phyloP scores from a whole-genome alignment of 176 grass and related monocot genomes.

The Olyra latifolia region DNA sequence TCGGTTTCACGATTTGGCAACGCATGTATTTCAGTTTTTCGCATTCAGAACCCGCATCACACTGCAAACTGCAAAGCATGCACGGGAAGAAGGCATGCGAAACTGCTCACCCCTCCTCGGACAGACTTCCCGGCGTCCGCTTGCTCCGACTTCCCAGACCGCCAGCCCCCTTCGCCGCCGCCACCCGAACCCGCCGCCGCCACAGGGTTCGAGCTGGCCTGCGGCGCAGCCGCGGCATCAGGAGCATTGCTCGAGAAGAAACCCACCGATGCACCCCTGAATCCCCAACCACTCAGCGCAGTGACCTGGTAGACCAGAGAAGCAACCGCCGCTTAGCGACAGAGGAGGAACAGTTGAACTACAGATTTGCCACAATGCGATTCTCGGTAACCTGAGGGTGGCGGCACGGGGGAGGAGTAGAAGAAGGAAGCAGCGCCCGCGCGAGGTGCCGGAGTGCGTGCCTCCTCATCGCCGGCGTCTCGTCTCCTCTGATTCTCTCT shows the following conservation, averaged over 20 bases:
- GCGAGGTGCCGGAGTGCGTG: not conserved
- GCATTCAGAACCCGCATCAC: not conserved
- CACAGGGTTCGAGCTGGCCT: not conserved
- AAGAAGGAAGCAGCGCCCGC: not conserved
- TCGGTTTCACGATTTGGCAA: not conserved
- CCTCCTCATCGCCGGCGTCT: conserved; percentile 4
- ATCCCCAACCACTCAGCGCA: conserved; percentile 12
- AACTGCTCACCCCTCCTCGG: conserved; percentile 60
- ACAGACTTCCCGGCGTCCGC: conserved; percentile 42
- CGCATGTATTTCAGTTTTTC: not conserved
- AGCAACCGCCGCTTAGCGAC: not conserved
- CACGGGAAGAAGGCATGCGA: not conserved
- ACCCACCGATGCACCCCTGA: not conserved
- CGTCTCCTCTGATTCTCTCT: not conserved
- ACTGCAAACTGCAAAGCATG: not conserved
- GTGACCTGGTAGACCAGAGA: not conserved
- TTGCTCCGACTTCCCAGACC: conserved; percentile 41
- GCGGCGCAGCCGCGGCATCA: not conserved
- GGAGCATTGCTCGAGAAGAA: conserved; percentile 33
- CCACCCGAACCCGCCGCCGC: not conserved
- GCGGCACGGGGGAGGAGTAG: not conserved
- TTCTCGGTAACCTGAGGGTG: not conserved
- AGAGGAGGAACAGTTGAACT: not conserved
- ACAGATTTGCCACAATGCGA: not conserved
- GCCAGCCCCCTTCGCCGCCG: not conserved